Base-by-base conservation (phyloP, 1,139 yeast species). In the Geotrichum siamense region DNA sequence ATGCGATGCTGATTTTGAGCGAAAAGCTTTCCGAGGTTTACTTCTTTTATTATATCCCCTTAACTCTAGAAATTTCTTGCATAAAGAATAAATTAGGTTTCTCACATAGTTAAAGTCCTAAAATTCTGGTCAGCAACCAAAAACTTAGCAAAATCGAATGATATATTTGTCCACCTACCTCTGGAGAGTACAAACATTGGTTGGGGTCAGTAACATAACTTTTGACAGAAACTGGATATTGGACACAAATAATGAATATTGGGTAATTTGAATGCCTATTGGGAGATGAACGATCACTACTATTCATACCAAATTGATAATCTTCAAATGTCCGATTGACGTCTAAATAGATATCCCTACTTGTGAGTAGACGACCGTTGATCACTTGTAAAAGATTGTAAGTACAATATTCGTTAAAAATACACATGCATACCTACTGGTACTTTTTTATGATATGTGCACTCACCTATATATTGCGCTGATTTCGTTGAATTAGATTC, bases 131-230 rank as follows among this genome's bases (percentile, higher is more conserved):
- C 13, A 23, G n/a, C 15, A 6, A 15, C 28, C 21, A 27, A 3
- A 1, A 19, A 5, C n/a, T 4, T 10, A 23, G 31, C 13, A 8
- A 6, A 13, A n/a, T 22, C 12, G 26, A n/a, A n/a, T n/a, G n/a
- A n/a, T n/a, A n/a, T n/a, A n/a, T n/a, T n/a, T n/a, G n/a, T n/a
- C n/a, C n/a, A 29, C 38, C 9, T 33, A 34, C 44, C 27, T 40
- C 37, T 10, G 29, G n/a, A 12, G 42, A 45, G 26, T 52, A 50
- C 5, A 65, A 55, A 20, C 43, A 54, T 53, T 74, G 74, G 1
- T 65, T 51, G 0, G 75, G 69, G 47, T 70, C 72, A 48, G 72
- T 76, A 2, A 69, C 43, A 10, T 70, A 43, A 41, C 74, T 78
- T 13, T 65, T 60, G 2, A 60, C 35, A 5, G 56, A 53, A 2